Evolutionary conservation across 176 grass and related monocot species (phyloP), one percentile per base, ranked within the genome.

Genomic region (Cocos nucifera): DNA sequence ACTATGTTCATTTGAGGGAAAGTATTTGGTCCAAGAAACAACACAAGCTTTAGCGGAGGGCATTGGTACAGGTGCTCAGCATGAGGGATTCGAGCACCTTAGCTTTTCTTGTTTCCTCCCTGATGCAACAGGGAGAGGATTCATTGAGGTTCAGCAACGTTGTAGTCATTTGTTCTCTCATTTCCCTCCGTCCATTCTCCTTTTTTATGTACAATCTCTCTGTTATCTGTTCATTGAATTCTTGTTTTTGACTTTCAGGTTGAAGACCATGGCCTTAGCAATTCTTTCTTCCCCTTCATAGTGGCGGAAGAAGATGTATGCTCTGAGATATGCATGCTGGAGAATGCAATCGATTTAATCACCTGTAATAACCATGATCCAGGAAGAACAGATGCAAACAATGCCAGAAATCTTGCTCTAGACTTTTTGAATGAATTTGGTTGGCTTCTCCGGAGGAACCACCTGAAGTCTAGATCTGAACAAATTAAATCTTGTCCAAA

Each of bases 101-200:
- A 80, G 71, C 59, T 91, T 97, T 57, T 88, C 87, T 54, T 97
- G 92, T 81, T 87, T 73, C 16, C 67, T 96, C 51, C 83, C 87
- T 58, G 77, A 57, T 71, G 73, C 64, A 51, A 82, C 59, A 39
- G 92, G 92, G 56, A 77, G 87, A 82, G 92, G 92, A 69, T 85
- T 90, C 54, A 90, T 90, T 73, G 92, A 96, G 92, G 92, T 90
- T 7, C 65, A 27, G 3, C 23, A 12, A 61, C 10, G 35, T 64
- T 44, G 19, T 59, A 10, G 1, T 70, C 51, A 53, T 44, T 6
- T 72, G 19, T 20, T 66, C 72, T 22, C 61, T 18, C 25, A 63
- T 17, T 7, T 50, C 16, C 74, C 15, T 3, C 55, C 67, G 44
- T 78, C 17, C 63, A 87, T 79, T 57, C 87, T 69, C 25, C 12